Evolutionary conservation across 2,329 filamentous ascomycete species (phyloP).

Genomic region (Fusarium nurragi): DNA sequence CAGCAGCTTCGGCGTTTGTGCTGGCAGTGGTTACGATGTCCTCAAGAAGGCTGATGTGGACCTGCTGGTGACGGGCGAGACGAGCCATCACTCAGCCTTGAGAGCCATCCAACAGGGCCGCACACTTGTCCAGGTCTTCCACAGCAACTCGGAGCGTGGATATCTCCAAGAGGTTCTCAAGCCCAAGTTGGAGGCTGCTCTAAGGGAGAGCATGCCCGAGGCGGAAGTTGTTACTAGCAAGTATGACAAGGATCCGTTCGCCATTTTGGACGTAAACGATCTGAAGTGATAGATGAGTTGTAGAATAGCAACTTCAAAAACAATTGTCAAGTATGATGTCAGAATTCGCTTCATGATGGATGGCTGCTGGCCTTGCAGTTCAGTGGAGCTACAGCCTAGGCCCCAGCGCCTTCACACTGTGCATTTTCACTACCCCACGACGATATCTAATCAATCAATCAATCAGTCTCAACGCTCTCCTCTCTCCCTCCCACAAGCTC

Average conservation of each 20-base stretch:
- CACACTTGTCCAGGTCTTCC: conserved; percentile 85
- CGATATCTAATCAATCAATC: conserved; percentile 55
- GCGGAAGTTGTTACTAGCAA: conserved; percentile 79
- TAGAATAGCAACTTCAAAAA: neutral
- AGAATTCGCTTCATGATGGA: no score
- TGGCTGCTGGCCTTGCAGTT: neutral
- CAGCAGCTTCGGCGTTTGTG: conserved; percentile 82
- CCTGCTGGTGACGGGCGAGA: conserved; percentile 88
- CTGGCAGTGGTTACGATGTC: conserved; percentile 84
- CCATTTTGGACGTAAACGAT: conserved; percentile 68
- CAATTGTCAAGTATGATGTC: neutral
- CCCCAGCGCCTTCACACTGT: conserved; percentile 28
- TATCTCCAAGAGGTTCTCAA: conserved; percentile 80
- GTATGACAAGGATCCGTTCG: conserved; percentile 87
- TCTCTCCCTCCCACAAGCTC: conserved; percentile 1
- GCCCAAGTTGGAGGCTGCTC: conserved; percentile 66
- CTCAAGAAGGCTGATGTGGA: conserved; percentile 77
- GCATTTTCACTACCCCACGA: conserved; percentile 30
- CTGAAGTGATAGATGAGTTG: conserved; percentile 42
- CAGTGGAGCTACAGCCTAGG: neutral
- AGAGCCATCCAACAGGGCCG: conserved; percentile 85
- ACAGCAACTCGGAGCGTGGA: conserved; percentile 90
- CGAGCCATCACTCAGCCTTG: conserved; percentile 92
- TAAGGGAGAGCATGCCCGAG: conserved; percentile 61
- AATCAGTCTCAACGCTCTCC: conserved; percentile 29